Evolutionary conservation across 2,329 filamentous ascomycete genomes (phyloP).

Genomic region (Aspergillus pseudonomiae): DNA sequence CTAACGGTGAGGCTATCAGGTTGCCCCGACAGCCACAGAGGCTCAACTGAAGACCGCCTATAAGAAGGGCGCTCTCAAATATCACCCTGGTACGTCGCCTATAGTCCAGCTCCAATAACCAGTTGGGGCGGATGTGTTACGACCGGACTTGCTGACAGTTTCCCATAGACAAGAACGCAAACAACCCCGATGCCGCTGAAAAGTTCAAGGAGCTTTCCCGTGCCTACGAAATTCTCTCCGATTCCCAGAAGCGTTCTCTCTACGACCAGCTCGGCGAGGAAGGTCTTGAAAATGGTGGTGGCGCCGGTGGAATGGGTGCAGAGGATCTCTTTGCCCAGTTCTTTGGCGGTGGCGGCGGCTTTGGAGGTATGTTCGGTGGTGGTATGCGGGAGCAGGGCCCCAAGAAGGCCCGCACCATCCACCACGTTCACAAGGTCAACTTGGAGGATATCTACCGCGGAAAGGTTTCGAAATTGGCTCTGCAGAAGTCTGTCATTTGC

Average conservation of each 20-base stretch:
- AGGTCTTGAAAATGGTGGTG: conserved; percentile 84
- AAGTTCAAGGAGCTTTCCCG: conserved; percentile 98
- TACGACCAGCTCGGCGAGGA: conserved; percentile 99
- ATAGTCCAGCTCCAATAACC: not conserved
- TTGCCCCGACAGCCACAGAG: conserved; percentile 77
- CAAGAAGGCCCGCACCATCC: conserved; percentile 90
- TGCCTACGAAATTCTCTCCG: conserved; percentile 93
- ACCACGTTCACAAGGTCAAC: conserved; percentile 97
- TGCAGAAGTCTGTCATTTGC: conserved; percentile 98
- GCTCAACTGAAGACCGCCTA: conserved; percentile 92
- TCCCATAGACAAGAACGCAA: conserved; percentile 83
- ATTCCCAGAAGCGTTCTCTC: conserved; percentile 84
- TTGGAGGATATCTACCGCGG: conserved; percentile 97
- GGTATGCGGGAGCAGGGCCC: conserved; percentile 81
- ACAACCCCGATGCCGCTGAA: conserved; percentile 89
- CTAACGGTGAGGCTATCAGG: conserved; percentile 55
- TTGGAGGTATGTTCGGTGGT: conserved; percentile 76
- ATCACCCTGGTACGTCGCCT: conserved; percentile 78
- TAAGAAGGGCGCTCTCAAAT: conserved; percentile 85
- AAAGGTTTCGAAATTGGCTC: conserved; percentile 94
- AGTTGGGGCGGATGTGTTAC: not conserved
- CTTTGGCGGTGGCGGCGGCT: conserved; percentile 78
- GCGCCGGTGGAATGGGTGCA: conserved; percentile 83
- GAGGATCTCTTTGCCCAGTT: conserved; percentile 97
- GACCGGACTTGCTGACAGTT: conserved; percentile 8